These are phyloP conservation scores for Neurospora sp. DNA, from an alignment of 495 filamentous ascomycete species.

Conservation along the genomic window DNA sequence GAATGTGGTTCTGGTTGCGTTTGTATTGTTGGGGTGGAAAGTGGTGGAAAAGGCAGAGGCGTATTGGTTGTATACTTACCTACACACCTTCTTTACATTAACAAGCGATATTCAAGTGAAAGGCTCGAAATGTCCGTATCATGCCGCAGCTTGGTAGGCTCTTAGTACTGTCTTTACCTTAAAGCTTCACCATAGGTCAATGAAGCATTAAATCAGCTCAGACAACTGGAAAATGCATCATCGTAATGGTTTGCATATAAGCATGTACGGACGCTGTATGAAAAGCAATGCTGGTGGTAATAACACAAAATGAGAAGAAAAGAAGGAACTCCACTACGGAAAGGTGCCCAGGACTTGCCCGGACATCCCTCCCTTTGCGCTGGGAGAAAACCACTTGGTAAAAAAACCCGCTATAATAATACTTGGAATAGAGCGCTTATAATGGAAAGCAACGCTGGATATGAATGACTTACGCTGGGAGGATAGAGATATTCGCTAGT, in stretches of 20 bases:
- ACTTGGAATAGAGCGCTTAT: too few relatives aligned
- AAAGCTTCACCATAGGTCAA: not conserved
- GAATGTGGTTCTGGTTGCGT: not conserved
- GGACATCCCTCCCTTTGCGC: too few relatives aligned
- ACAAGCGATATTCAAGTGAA: not conserved
- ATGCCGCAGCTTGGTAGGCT: not conserved
- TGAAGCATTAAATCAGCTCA: not conserved
- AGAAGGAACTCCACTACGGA: too few relatives aligned
- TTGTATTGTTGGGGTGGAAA: not conserved
- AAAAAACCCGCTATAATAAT: too few relatives aligned
- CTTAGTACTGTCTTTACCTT: not conserved
- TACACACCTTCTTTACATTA: not conserved
- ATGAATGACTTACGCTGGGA: too few relatives aligned
- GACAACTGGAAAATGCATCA: not conserved
- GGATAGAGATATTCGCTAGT: too few relatives aligned
- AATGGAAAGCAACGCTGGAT: too few relatives aligned
- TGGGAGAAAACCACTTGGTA: not conserved
- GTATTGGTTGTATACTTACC: not conserved
- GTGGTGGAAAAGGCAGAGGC: not conserved
- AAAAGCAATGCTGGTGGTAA: not conserved
- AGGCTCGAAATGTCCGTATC: not conserved
- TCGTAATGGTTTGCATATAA: not conserved
- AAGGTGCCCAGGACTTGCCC: too few relatives aligned
- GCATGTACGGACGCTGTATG: not conserved
- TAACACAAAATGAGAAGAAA: not conserved